phyloP scores from a whole-genome alignment of 768 basidiomycete species.

The Boletus sp. region DNA sequence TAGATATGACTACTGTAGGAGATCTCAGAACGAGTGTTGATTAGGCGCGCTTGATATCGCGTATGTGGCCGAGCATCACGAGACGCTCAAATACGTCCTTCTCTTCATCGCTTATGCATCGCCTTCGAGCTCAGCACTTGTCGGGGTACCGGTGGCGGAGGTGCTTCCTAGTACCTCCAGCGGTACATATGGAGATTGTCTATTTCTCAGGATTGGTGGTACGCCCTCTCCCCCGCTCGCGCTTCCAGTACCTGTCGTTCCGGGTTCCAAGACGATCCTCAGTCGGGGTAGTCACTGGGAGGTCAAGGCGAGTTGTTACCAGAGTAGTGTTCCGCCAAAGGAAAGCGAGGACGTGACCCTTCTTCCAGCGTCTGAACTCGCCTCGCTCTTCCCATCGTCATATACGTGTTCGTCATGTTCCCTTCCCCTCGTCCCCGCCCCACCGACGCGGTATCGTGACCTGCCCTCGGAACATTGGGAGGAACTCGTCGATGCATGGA shows the following conservation, averaged over 20 bases:
- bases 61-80: slow-evolving; percentile 78
- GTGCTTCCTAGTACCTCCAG: slow-evolving; percentile 49
- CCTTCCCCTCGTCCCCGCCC: slow-evolving; percentile 58
- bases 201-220: slow-evolving; percentile 61
- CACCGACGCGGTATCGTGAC: slow-evolving; percentile 67
- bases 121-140: slow-evolving; percentile 29
- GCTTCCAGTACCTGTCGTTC: slow-evolving; percentile 53
- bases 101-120: slow-evolving; percentile 56
- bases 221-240: slow-evolving; percentile 56
- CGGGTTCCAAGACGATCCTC: slow-evolving; percentile 61
- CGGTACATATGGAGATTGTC: slow-evolving; percentile 46
- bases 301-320: slow-evolving; percentile 53
- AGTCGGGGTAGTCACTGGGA: slow-evolving; percentile 64
- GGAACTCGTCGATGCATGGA: slow-evolving; percentile 96
- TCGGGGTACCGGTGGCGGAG: slow-evolving; percentile 55
- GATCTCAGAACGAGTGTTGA: not conserved
- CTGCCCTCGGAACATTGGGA: slow-evolving; percentile 97
- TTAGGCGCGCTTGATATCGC: slow-evolving; percentile 40
- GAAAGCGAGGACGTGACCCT: slow-evolving; percentile 40
- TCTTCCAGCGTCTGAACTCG: slow-evolving; percentile 70
- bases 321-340: slow-evolving; percentile 22
- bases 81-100: slow-evolving; percentile 77
- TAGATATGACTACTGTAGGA: not conserved
- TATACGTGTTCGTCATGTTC: slow-evolving; percentile 83
- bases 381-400: slow-evolving; percentile 50